These are phyloP conservation scores for Metschnikowia cerradonensis DNA, from an alignment of 805 yeast species.

Conservation along the genomic window DNA sequence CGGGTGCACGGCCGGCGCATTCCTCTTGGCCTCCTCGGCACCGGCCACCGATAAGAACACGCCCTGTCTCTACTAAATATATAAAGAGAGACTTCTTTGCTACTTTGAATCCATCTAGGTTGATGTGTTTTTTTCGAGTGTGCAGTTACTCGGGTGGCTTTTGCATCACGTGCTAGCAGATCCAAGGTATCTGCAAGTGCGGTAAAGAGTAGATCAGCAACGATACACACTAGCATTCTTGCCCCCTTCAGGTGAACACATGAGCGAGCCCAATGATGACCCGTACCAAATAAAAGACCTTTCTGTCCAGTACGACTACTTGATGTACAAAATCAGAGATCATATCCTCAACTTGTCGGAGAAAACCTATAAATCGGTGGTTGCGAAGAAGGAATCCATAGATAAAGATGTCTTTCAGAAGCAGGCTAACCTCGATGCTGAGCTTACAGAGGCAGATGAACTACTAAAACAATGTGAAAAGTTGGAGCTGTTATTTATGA, in stretches of 20 bases:
- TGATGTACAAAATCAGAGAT: constrained; percentile 59
- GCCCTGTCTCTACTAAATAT: neutral
- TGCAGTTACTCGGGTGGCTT: neutral
- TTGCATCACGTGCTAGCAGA: neutral
- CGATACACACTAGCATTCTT: neutral
- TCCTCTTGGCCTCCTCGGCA: neutral
- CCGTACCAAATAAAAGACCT: constrained; percentile 60
- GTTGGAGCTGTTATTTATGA: constrained; percentile 49
- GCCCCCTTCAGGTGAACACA: neutral
- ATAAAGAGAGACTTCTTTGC: neutral
- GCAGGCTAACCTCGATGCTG: constrained; percentile 31
- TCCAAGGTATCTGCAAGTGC: neutral
- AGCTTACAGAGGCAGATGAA: constrained; percentile 37
- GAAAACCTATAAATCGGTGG: constrained; percentile 28
- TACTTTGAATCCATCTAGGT: neutral
- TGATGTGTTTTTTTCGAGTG: neutral
- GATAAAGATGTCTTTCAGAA: constrained; percentile 19
- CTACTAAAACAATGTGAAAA: constrained; percentile 45
- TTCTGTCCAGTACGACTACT: constrained; percentile 60
- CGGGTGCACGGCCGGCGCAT: constrained; percentile 3
- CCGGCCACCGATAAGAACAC: neutral
- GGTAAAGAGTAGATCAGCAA: neutral
- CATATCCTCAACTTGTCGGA: constrained; percentile 47
- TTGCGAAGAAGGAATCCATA: constrained; percentile 27
- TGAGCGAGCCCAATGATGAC: constrained; percentile 36